Conservation (phyloP, 2,329 filamentous ascomycete genomes). For the Epichloe sylvatica region DNA sequence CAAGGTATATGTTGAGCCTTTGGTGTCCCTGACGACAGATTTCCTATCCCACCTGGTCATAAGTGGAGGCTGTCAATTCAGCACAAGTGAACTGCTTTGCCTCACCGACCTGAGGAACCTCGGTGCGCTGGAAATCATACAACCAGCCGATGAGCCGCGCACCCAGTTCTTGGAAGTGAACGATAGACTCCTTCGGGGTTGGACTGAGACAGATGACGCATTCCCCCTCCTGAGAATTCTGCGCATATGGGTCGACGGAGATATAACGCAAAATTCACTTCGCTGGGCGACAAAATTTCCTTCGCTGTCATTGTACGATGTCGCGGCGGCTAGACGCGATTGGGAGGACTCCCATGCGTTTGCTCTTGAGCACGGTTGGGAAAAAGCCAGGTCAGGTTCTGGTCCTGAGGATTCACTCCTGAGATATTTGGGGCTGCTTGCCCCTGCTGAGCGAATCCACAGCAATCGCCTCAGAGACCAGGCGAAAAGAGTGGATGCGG, state of each 20-base stretch:
- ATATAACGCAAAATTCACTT: constrained; percentile 27
- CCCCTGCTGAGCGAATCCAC: constrained; percentile 14
- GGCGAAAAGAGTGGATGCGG: constrained; percentile 20
- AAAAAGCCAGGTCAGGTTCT: constrained; percentile 12
- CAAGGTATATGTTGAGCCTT: constrained; percentile 22
- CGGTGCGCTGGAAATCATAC: constrained; percentile 32
- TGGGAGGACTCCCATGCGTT: constrained; percentile 18
- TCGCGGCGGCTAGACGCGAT: constrained; percentile 21
- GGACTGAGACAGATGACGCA: constrained; percentile 25
- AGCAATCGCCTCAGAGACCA: constrained; percentile 13
- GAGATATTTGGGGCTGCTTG: constrained; percentile 23
- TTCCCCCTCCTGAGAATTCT: constrained; percentile 35
- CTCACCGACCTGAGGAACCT: constrained; percentile 32
- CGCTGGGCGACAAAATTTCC: constrained; percentile 29
- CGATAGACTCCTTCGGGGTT: constrained; percentile 33
- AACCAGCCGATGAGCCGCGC: constrained; percentile 19
- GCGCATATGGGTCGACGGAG: constrained; percentile 28
- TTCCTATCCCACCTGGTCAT: constrained; percentile 30
- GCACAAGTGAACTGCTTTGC: constrained; percentile 24
- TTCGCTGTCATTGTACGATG: constrained; percentile 30
- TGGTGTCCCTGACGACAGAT: constrained; percentile 22
- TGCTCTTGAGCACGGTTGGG: constrained; percentile 21
- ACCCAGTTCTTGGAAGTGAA: constrained; percentile 24
- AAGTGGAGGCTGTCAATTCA: constrained; percentile 22
- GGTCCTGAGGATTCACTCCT: constrained; percentile 20